These are phyloP conservation scores for Trichosporon coremiiforme DNA, from an alignment of 1,284 basidiomycete species.

Conservation along the genomic window DNA sequence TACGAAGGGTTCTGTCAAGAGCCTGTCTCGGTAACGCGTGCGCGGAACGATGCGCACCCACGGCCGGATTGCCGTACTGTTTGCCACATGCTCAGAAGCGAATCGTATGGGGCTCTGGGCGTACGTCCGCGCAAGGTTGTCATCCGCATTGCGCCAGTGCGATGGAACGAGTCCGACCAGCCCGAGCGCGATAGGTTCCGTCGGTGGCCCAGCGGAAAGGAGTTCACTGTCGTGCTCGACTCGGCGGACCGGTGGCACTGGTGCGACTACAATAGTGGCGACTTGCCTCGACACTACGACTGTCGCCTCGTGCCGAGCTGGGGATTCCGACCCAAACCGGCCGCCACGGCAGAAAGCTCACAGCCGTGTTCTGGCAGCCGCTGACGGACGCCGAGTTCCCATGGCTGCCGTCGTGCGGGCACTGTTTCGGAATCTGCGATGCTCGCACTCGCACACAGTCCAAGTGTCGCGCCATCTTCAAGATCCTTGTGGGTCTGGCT, in stretches of 20 bases:
- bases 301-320: neutral
- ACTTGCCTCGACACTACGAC: neutral
- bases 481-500: neutral
- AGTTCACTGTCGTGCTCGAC: neutral
- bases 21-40: neutral
- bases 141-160: neutral
- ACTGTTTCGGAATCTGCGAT: neutral
- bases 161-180: neutral
- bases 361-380: neutral
- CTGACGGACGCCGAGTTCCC: neutral
- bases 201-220: neutral
- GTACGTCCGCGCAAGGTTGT: neutral
- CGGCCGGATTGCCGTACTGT: neutral
- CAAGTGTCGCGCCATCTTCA: neutral
- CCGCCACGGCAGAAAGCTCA: neutral
- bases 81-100: neutral
- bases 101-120: too few relatives aligned
- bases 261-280: neutral
- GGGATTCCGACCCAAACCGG: neutral
- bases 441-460: neutral
- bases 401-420: neutral
- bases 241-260: neutral
- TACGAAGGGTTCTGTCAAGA: neutral
- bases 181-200: neutral
- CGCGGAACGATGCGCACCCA: too few relatives aligned